Evolutionary conservation across 306 rosid genomes (phyloP).

Genomic region (Lupinus albus): DNA sequence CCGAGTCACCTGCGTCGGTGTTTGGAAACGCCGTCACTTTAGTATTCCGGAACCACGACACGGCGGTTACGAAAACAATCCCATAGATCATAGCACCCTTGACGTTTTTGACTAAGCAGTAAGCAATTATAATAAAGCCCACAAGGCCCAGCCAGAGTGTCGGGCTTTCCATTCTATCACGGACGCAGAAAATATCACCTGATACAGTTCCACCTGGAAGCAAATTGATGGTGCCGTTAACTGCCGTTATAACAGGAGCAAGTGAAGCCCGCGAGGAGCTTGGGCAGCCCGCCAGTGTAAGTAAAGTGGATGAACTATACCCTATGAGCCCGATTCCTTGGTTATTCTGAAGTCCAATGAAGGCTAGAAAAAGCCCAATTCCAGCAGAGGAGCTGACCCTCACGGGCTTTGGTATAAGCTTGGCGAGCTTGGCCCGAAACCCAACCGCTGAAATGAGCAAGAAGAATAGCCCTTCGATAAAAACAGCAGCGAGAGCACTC

Average conservation of each 20-base stretch:
- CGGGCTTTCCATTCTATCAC: conserved; percentile 80
- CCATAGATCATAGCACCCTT: conserved; percentile 98
- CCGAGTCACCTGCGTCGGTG: conserved; percentile 56
- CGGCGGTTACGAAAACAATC: conserved; percentile 75
- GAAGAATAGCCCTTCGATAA: conserved; percentile 81
- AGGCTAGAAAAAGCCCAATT: conserved; percentile 88
- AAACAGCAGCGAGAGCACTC: conserved; percentile 83
- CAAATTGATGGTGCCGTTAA: conserved; percentile 67
- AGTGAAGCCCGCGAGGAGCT: conserved; percentile 56
- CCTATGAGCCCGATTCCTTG: conserved; percentile 87
- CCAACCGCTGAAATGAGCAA: conserved; percentile 70
- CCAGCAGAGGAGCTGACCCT: conserved; percentile 95
- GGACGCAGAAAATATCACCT: conserved; percentile 59
- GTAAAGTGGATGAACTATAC: conserved; percentile 69
- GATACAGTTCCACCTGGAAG: conserved; percentile 65
- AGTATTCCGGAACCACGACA: conserved; percentile 87
- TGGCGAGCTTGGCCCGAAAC: conserved; percentile 76
- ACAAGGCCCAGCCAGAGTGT: conserved; percentile 87
- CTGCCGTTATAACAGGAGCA: conserved; percentile 61
- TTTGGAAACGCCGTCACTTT: conserved; percentile 77
- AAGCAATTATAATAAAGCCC: conserved; percentile 81
- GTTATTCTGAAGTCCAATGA: conserved; percentile 82
- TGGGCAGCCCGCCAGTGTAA: conserved; percentile 83
- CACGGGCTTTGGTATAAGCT: conserved; percentile 85
- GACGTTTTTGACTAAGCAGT: conserved; percentile 68